These are phyloP conservation scores for Dillenia suffruticosa DNA, from an alignment of 164 flowering plant species.

Conservation along the genomic window DNA sequence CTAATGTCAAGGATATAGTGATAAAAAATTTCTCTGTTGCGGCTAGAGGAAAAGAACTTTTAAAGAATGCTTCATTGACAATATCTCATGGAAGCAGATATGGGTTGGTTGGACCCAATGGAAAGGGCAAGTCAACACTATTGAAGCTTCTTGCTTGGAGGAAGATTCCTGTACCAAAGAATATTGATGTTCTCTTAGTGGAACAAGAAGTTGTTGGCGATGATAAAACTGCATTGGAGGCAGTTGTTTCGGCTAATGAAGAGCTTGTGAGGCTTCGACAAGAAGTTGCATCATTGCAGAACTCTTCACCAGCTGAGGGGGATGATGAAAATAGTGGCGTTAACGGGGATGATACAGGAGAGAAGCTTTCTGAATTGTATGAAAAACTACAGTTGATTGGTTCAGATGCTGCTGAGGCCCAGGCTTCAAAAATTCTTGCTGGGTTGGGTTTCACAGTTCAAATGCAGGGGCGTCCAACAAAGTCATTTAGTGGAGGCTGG, in stretches of 20 bases:
- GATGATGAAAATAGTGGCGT: constrained; percentile 26
- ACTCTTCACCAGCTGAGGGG: constrained; percentile 17
- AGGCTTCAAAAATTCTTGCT: constrained; percentile 81
- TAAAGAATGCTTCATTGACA: constrained; percentile 60
- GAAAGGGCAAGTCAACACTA: constrained; percentile 72
- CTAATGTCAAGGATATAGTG: constrained; percentile 71
- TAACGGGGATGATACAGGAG: constrained; percentile 48
- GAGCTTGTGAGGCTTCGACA: constrained; percentile 60
- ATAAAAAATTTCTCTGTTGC: constrained; percentile 68
- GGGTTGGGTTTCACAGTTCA: constrained; percentile 79
- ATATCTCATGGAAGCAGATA: constrained; percentile 76
- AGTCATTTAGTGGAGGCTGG: constrained; percentile 89
- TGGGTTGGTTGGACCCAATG: constrained; percentile 84
- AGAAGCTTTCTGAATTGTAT: constrained; percentile 69
- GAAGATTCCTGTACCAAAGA: constrained; percentile 81
- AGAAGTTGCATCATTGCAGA: constrained; percentile 58
- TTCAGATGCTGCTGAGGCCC: constrained; percentile 83
- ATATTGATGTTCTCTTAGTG: constrained; percentile 82
- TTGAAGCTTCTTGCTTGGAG: constrained; percentile 87
- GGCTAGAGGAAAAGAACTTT: constrained; percentile 68
- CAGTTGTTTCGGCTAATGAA: constrained; percentile 82
- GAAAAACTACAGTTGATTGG: constrained; percentile 64
- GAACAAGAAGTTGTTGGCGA: constrained; percentile 87
- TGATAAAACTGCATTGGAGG: constrained; percentile 64
- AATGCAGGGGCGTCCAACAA: constrained; percentile 50